Conservation (phyloP, 1,284 basidiomycete genomes). For the Tilletia caries region DNA sequence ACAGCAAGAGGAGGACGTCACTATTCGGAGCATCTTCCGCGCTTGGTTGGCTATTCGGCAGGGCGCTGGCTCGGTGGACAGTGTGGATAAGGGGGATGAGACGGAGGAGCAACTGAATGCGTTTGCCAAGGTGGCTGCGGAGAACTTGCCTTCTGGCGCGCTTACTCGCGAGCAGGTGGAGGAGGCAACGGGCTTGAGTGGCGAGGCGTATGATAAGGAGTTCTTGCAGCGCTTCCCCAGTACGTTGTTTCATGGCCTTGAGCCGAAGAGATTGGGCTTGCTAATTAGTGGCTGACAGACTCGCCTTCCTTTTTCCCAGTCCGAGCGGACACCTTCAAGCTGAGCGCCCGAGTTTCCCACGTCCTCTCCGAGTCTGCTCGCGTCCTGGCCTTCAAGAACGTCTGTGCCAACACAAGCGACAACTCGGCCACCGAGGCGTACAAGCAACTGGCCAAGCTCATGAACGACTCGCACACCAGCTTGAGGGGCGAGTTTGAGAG, state of each 20-base stretch:
- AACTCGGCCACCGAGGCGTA: constrained; percentile 29
- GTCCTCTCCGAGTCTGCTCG: constrained; percentile 47
- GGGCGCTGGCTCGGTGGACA: background rate
- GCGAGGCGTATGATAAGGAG: constrained; percentile 36
- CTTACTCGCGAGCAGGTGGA: constrained; percentile 34
- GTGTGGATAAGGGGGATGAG: constrained; percentile 3
- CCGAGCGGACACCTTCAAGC: constrained; percentile 38
- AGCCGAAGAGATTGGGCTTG: no score
- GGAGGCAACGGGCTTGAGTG: constrained; percentile 31
- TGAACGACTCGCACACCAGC: constrained; percentile 45
- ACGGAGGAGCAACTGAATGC: constrained; percentile 3
- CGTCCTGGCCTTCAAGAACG: constrained; percentile 38
- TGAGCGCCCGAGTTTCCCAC: constrained; percentile 41
- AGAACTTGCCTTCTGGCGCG: constrained; percentile 20
- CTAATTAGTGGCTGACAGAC: no score
- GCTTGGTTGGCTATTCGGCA: background rate
- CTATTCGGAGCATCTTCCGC: background rate
- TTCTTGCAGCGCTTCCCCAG: constrained; percentile 44
- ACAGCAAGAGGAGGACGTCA: background rate
- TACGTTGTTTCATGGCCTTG: no score
- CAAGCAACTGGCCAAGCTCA: constrained; percentile 35
- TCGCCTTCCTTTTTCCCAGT: constrained; percentile 19
- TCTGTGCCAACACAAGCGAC: constrained; percentile 23
- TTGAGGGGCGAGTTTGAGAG: constrained; percentile 41
- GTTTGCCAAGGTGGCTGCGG: constrained; percentile 11